These are phyloP conservation scores for Solanum phureja DNA, from an alignment of 257 asterid species.

Conservation along the genomic window DNA sequence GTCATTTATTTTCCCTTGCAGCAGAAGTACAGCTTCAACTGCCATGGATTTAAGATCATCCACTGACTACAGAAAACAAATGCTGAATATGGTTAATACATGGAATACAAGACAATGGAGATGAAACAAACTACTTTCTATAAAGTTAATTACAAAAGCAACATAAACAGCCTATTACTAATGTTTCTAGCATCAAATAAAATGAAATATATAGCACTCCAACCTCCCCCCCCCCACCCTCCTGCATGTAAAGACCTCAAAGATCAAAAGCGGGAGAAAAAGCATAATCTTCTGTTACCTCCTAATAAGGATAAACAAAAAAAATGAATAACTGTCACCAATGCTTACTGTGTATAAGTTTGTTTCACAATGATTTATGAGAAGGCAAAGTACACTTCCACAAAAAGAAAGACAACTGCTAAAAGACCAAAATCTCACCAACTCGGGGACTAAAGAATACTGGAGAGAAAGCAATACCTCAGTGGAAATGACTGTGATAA, in stretches of 20 bases:
- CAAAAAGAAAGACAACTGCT: slow-evolving; percentile 5
- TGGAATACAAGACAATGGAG: not conserved
- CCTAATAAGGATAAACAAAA: not conserved
- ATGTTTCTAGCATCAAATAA: not conserved
- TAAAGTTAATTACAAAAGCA: not conserved
- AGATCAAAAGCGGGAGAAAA: not conserved
- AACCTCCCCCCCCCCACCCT: too few relatives aligned
- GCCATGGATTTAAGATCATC: slow-evolving; percentile 89
- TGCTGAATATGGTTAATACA: not conserved
- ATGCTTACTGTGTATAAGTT: not conserved
- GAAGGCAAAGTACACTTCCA: not conserved
- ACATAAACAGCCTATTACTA: not conserved
- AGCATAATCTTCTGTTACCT: not conserved
- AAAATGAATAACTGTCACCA: not conserved
- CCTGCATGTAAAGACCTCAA: not conserved
- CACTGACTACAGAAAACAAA: slow-evolving; percentile 35
- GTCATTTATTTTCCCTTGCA: slow-evolving; percentile 78
- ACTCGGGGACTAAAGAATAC: not conserved
- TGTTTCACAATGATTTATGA: not conserved
- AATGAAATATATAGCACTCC: not conserved
- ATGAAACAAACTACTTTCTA: not conserved
- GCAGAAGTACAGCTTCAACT: slow-evolving; percentile 81
- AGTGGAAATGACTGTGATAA: slow-evolving; percentile 58
- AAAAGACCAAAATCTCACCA: not conserved
- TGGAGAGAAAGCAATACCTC: slow-evolving; percentile 43